Conservation (phyloP, 768 basidiomycete genomes). For the Suillus brevipes region DNA sequence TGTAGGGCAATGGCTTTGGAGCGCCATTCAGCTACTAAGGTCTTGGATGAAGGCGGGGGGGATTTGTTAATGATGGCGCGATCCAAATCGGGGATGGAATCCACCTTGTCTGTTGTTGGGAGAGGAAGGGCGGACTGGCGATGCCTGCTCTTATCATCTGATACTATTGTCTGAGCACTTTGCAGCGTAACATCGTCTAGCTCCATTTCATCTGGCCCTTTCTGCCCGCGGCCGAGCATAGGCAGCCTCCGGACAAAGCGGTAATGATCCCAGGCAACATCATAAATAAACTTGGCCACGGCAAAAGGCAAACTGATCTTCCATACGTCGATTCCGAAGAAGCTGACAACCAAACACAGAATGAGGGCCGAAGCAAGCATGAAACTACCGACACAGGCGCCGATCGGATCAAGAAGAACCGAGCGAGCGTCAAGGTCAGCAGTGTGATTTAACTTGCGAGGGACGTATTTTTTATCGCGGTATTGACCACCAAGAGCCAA, state of each 20-base stretch:
- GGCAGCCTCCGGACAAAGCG: constrained; percentile 33
- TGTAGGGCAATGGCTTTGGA: constrained; percentile 4
- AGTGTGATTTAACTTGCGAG: constrained; percentile 39
- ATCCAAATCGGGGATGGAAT: constrained; percentile 11
- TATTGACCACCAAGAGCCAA: constrained; percentile 60
- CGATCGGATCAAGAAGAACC: constrained; percentile 69
- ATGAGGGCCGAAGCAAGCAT: constrained; percentile 67
- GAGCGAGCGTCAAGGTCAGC: constrained; percentile 50
- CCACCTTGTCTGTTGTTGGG: background rate
- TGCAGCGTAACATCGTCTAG: background rate
- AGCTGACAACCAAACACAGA: constrained; percentile 76
- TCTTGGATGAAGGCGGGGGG: background rate
- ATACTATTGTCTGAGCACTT: background rate
- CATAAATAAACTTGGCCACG: constrained; percentile 65
- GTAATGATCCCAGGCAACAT: constrained; percentile 61
- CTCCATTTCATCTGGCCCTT: background rate
- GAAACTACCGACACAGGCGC: constrained; percentile 72
- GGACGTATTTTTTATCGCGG: constrained; percentile 53
- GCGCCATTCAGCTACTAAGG: background rate
- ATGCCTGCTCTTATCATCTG: background rate
- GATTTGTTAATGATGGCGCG: background rate
- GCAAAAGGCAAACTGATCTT: constrained; percentile 84
- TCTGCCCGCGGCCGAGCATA: constrained; percentile 15
- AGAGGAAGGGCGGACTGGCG: background rate
- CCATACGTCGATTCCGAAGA: constrained; percentile 79